Percentiles rank a stretch among this genome's conserved stretches.
phyloP scores from a whole-genome alignment of 2,329 filamentous ascomycete genomes.

The Harringtonia aguacate region DNA sequence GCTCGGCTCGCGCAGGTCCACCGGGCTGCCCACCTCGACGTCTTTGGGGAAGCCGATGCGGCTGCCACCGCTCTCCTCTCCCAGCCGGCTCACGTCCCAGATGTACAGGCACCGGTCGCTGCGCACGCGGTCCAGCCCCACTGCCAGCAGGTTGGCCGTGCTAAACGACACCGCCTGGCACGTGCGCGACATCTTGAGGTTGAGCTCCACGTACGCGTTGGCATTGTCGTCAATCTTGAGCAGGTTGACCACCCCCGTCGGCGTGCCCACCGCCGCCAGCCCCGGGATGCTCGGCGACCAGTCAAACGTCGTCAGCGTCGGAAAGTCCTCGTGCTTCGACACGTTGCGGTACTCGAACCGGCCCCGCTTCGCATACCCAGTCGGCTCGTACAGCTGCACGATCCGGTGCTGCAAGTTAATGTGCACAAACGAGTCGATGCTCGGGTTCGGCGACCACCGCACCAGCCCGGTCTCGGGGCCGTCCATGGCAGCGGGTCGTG shows the following conservation, averaged over 20 bases:
- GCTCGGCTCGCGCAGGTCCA: conserved; percentile 49
- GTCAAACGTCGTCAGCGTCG: conserved; percentile 54
- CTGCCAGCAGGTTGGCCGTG: conserved; percentile 58
- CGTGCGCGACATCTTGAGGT: conserved; percentile 63
- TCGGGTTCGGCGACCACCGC: conserved; percentile 53
- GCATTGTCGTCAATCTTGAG: conserved; percentile 61
- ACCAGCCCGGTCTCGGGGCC: conserved; percentile 52
- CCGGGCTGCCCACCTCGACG: conserved; percentile 41
- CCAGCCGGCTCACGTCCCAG: conserved; percentile 61
- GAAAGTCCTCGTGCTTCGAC: conserved; percentile 51
- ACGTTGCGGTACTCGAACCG: conserved; percentile 47
- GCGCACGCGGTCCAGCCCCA: conserved; percentile 69
- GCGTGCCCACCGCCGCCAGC: conserved; percentile 64
- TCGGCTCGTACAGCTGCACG: conserved; percentile 53
- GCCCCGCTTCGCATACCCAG: conserved; percentile 44
- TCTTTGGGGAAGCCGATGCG: conserved; percentile 36
- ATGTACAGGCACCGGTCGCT: conserved; percentile 77
- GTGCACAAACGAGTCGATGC: conserved; percentile 50
- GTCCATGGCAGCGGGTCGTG: conserved; percentile 31
- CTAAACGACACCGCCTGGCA: conserved; percentile 79
- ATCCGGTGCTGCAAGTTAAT: conserved; percentile 54
- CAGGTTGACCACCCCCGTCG: conserved; percentile 64
- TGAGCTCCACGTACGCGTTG: conserved; percentile 54
- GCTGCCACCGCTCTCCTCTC: conserved; percentile 15
- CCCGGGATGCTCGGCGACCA: conserved; percentile 54